Base-by-base conservation (phyloP, 768 basidiomycete species). In the Rhodotorula diobovata region DNA sequence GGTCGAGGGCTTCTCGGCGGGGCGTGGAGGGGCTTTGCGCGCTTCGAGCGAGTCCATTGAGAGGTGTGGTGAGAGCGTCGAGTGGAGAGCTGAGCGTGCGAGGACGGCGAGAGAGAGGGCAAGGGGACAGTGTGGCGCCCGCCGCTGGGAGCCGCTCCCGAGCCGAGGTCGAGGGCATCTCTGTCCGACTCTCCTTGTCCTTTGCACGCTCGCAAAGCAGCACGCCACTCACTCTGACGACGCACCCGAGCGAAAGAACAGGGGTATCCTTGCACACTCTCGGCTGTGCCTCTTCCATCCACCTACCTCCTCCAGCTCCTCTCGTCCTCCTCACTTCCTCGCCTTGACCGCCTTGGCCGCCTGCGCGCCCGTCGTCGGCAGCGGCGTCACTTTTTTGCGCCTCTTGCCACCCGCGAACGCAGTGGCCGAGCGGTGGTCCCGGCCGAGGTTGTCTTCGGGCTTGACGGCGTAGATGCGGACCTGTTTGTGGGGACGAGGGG, bases 391-490 rank as follows among this genome's bases (percentile, higher is more conserved):
- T 28, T 66, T 87, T 82, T 90, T 96, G 79, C 90, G 85, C 83
- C 91, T 92, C 85, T 93, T 95, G 28, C 95, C 95, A 58, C 86
- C 84, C 37, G 83, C 83, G 77, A 97, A 99, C 35, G 88, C 88
- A 66, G 89, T 90, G 7, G 91, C 95, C 64, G 83, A 87, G 84
- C 91, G 93, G 63, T 89, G 86, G 76, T 97, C 92, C 70, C 96
- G 87, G 39, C 93, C 94, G 4, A 99, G 84, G 25, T 86, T 81
- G 80, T 98, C 96, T 61, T 96, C 93, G 78, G 92, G 93, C 82
- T 91, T 93, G 55, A 98, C 96, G 78, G 91, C 84, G 79, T 91
- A 99, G 78, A 99, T 95, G 48, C 96, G 89, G 68, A 93, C 88
- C 88, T 89, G 74, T 23, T 18, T 25, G 37, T 4, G 3, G 51